Percentiles rank a stretch among this genome's conserved stretches.
phyloP scores from a whole-genome alignment of 2,329 filamentous ascomycete species.

The Phoma sp. region DNA sequence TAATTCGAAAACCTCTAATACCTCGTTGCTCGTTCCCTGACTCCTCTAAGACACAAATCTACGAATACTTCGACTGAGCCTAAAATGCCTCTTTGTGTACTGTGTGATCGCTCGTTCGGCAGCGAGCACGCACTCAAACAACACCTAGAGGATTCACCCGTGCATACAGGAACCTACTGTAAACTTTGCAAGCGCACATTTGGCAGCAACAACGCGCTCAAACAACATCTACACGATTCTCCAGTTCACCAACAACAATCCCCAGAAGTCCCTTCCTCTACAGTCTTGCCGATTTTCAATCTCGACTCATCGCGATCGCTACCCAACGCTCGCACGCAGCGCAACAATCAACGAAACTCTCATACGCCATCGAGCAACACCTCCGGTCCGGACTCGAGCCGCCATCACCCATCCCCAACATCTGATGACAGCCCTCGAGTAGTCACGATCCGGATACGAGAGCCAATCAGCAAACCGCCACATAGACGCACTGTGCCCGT shows the following conservation, averaged over 20 bases:
- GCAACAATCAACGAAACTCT: not conserved
- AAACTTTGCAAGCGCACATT: not conserved
- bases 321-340: not conserved
- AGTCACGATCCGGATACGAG: too few relatives aligned
- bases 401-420: too few relatives aligned
- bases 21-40: not conserved
- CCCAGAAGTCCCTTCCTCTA: not conserved
- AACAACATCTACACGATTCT: conserved; percentile 2
- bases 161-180: not conserved
- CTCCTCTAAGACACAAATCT: not conserved
- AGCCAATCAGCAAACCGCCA: too few relatives aligned
- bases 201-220: not conserved
- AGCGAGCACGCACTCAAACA: conserved; percentile 3
- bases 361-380: not conserved
- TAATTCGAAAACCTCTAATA: not conserved
- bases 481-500: not conserved
- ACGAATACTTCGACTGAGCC: not conserved
- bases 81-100: not conserved
- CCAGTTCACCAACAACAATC: conserved; percentile 1
- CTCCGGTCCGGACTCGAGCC: not conserved
- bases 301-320: not conserved
- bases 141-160: not conserved
- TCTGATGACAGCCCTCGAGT: too few relatives aligned
- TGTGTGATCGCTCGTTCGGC: conserved; percentile 1
- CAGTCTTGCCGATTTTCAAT: not conserved